A percentile compares a stretch with the other conserved stretches of the same genome.
phyloP scores from a whole-genome alignment of 176 grass and related monocot species.

The Olyra latifolia region DNA sequence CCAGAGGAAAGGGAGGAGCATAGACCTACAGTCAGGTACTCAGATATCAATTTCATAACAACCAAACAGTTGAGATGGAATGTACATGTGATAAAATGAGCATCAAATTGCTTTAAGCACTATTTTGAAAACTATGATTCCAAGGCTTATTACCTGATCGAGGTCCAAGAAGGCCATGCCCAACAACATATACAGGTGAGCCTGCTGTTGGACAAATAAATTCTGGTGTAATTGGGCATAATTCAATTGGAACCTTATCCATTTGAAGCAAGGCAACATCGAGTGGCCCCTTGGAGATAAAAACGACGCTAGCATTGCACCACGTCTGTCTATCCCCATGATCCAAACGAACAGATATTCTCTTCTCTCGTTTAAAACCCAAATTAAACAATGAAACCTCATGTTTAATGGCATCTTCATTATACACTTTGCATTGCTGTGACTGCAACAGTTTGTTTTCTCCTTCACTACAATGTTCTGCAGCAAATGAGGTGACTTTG shows the following conservation, averaged over 20 bases:
- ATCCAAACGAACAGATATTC: conserved; percentile 77
- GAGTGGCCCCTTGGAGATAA: conserved; percentile 78
- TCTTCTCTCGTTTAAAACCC: conserved; percentile 57
- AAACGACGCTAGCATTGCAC: conserved; percentile 75
- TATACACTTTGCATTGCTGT: conserved; percentile 33
- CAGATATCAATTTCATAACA: conserved; percentile 20
- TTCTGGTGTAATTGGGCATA: conserved; percentile 65
- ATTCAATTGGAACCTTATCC: conserved; percentile 51
- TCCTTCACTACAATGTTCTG: conserved; percentile 5
- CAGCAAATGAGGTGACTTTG: conserved; percentile 37
- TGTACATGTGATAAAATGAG: conserved; percentile 26
- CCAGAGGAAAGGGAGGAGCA: conserved; percentile 73
- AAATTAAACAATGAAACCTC: conserved; percentile 45
- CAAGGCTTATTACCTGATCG: conserved; percentile 59
- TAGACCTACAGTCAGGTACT: conserved; percentile 51
- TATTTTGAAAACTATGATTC: conserved; percentile 15
- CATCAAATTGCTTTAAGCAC: conserved; percentile 22
- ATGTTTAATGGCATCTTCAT: conserved; percentile 45
- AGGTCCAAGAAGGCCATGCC: conserved; percentile 91
- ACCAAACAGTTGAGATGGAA: conserved; percentile 7
- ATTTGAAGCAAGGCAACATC: conserved; percentile 90
- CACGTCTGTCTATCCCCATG: conserved; percentile 52
- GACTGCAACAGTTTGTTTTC: conserved; percentile 28
- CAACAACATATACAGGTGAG: conserved; percentile 64
- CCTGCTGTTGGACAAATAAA: conserved; percentile 71